Evolutionary conservation across 129 eudicot genomes (phyloP), one percentile per base, ranked within the genome.

Genomic region (Heracleum sosnowskyi): DNA sequence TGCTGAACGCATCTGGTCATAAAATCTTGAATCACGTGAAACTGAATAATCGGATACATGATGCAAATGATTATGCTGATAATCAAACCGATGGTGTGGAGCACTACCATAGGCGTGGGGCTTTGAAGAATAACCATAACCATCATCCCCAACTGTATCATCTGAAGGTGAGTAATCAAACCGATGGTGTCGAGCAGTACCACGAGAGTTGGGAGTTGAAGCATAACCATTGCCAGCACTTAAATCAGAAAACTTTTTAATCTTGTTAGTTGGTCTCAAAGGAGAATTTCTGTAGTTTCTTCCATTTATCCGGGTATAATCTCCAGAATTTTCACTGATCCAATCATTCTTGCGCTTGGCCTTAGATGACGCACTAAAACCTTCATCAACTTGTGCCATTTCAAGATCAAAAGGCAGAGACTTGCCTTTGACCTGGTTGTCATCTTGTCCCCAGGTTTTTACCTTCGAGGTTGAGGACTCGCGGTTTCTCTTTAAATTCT

Each of bases 241-340:
- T 10, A 6, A 36, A 74, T n/a, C 20, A 33, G 74, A 81, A 22
- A 81, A 78, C 85, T 81, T 53, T 83, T 82, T 53, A 26, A 76
- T 51, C 20, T 80, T 80, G 77, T 81, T 81, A 62, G 62, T 79
- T 28, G 95, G 93, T 26, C 93, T 88, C 64, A 81, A 66, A 77
- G 96, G 90, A 81, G 97, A 86, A 79, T 90, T 84, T 91, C 88
- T 81, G 26, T 76, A 35, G 44, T 62, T 13, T 40, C 73, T 76
- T 51, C 24, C 35, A 37, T 76, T 77, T 66, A 73, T 49, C 46
- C 57, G 80, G 70, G 83, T 11, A 40, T 37, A 78, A 76, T 91
- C 92, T 78, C 85, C 87, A 47, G 90, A 86, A 73, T 92, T 81
- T 79, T 88, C 92, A 62, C 85, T 82, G 62, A 73, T 84, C 96